Percentiles rank a stretch among this genome's conserved stretches.
phyloP scores from a whole-genome alignment of 2,329 filamentous ascomycete species.

The Geoglossum cookeanum region DNA sequence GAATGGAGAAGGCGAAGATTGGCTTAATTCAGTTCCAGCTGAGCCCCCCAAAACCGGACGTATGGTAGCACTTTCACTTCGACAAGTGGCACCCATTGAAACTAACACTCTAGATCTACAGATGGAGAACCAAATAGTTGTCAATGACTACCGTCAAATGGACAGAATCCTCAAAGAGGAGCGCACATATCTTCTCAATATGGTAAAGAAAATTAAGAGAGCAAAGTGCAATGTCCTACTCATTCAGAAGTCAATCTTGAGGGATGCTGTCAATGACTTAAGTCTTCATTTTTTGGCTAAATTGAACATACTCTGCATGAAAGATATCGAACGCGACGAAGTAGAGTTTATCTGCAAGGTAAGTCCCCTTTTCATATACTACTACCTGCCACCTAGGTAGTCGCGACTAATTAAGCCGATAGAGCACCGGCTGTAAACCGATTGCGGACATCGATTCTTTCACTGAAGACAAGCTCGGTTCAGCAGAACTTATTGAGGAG shows the following conservation, averaged over 20 bases:
- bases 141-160: slow-evolving; percentile 99
- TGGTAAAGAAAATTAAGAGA: slow-evolving; percentile 99
- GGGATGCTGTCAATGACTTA: slow-evolving; percentile 93
- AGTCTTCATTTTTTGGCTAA: slow-evolving; percentile 95
- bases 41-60: slow-evolving; percentile 91
- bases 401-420: background rate
- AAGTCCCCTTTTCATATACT: background rate
- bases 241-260: slow-evolving; percentile 95
- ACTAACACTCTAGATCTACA: slow-evolving; percentile 17
- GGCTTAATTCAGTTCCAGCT: slow-evolving; percentile 97
- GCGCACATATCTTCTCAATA: slow-evolving; percentile 89
- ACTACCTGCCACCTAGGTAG: background rate
- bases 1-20: slow-evolving; percentile 96
- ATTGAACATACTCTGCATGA: slow-evolving; percentile 85
- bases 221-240: slow-evolving; percentile 97
- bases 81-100: background rate
- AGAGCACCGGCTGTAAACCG: slow-evolving; percentile 91
- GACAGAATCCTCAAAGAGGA: slow-evolving; percentile 99
- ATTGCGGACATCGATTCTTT: slow-evolving; percentile 98
- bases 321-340: slow-evolving; percentile 96
- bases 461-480: slow-evolving; percentile 92
- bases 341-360: slow-evolving; percentile 96
- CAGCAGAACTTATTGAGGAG: slow-evolving; percentile 86
- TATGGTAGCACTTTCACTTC: slow-evolving; percentile 21
- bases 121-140: slow-evolving; percentile 99